Base-by-base conservation (phyloP, 2,329 filamentous ascomycete genomes). In the Fusarium pseudoanthophilum region DNA sequence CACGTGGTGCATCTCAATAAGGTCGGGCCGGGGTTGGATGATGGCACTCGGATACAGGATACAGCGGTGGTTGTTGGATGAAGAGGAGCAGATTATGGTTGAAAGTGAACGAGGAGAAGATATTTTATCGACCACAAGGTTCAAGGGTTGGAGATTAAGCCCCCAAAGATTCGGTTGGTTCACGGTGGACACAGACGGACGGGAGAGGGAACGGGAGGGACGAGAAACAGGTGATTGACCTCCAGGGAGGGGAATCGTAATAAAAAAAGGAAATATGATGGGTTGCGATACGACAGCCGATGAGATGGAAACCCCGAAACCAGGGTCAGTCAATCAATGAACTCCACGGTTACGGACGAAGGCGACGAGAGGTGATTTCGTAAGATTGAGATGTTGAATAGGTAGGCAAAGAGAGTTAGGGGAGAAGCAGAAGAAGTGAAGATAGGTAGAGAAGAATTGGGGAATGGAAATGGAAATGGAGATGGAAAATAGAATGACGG, bases 161-260 rank as follows among this genome's bases (percentile, higher is more conserved):
- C 62, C 45, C 43, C 24, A 30, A 56, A 45, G 28, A 26, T 63
- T 39, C 43, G 64, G 64, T 66, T 67, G 61, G 62, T 68, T 66
- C 60, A 67, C 58, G 59, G 51, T 28, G 51, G 51, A 55, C 51
- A 55, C 58, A 63, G 55, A 63, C 56, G 26, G 55, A 63, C 56
- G 57, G 56, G 65, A 63, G 39, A 68, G 37, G 48, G 48, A 58
- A 67, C 67, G 26, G 71, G 73, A 75, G 72, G 69, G 74, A 76
- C 64, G 56, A 69, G 72, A 69, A 78, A 75, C 74, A 77, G 76
- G 76, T 75, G 74, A 77, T 67, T 70, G 69, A 46, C n/a, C 67
- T 65, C 59, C 62, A 76, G 76, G 76, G 76, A 78, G 76, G 71
- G 74, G 45, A 75, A 76, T 75, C 58, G 76, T 73, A 78, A 78